A percentile compares a stretch with the other conserved stretches of the same genome.
Conservation (phyloP, 768 basidiomycete species). For the Tulasnella sp. region DNA sequence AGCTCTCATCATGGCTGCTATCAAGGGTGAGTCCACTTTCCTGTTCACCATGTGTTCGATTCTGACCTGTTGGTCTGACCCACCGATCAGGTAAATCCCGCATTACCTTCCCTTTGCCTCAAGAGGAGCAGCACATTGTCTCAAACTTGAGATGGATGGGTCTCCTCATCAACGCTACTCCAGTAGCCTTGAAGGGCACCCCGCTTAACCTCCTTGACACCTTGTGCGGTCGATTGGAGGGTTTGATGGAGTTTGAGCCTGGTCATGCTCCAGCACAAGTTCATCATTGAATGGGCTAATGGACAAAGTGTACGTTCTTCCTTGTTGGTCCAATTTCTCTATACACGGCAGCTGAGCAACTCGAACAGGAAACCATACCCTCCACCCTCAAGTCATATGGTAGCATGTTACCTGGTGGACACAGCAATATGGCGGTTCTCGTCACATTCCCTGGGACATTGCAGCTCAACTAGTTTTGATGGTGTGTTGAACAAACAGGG, state of each 20-base stretch:
- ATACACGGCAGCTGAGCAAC: background rate
- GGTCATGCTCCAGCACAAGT: constrained; percentile 98
- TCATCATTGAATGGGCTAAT: constrained; percentile 81
- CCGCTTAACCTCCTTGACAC: constrained; percentile 80
- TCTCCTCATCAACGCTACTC: constrained; percentile 61
- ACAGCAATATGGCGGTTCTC: constrained; percentile 84
- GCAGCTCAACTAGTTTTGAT: constrained; percentile 87
- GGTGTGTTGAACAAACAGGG: constrained; percentile 72
- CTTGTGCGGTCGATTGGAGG: constrained; percentile 83
- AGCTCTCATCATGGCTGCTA: constrained; percentile 82
- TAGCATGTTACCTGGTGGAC: constrained; percentile 48
- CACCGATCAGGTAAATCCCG: constrained; percentile 32
- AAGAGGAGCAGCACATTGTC: constrained; percentile 68
- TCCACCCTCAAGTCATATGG: constrained; percentile 90
- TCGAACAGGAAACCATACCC: constrained; percentile 65
- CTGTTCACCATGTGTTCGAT: background rate
- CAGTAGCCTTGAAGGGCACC: constrained; percentile 40
- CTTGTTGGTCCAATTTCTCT: background rate
- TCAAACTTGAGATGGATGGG: constrained; percentile 92
- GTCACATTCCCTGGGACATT: constrained; percentile 91
- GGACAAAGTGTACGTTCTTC: constrained; percentile 52
- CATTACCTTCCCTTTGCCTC: constrained; percentile 9
- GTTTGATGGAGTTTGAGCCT: constrained; percentile 86
- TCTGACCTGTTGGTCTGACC: background rate
- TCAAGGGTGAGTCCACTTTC: constrained; percentile 40